A percentile compares a stretch with the other conserved stretches of the same genome.
Conservation (phyloP, 208 protist genomes). For the Trichomonas gallinae region DNA sequence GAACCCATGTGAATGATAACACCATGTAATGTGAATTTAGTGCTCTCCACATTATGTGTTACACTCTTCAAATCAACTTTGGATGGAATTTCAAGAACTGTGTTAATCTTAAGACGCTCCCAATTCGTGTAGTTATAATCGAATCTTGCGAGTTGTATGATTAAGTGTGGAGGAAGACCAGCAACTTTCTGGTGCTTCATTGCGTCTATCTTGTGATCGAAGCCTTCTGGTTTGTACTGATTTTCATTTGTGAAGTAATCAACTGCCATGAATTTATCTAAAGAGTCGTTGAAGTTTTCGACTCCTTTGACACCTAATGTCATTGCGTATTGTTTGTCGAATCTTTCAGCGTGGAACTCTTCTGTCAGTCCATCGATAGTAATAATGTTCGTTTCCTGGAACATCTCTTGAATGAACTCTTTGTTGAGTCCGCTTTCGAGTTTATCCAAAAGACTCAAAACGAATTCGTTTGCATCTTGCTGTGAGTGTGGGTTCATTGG, state of each 20-base stretch:
- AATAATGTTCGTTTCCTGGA: not conserved
- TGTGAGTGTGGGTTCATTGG: slow-evolving; percentile 2
- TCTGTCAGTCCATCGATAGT: not conserved
- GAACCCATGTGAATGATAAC: not conserved
- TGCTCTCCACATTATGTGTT: not conserved
- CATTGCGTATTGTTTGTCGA: not conserved
- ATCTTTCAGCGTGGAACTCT: not conserved
- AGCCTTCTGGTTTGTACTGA: not conserved
- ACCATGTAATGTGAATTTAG: not conserved
- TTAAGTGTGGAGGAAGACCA: not conserved
- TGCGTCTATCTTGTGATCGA: not conserved
- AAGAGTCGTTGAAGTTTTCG: not conserved
- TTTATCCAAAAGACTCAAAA: not conserved
- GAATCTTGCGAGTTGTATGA: not conserved
- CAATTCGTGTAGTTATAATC: not conserved
- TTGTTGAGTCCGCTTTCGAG: not conserved
- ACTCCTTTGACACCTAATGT: not conserved
- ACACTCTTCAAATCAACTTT: not conserved
- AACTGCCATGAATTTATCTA: not conserved
- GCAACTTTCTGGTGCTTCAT: not conserved
- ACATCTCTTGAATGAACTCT: not conserved
- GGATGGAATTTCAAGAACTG: not conserved
- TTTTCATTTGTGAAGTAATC: not conserved
- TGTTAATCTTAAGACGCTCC: not conserved
- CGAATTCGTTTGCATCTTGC: slow-evolving; percentile 11